Conservation (phyloP, 2,329 filamentous ascomycete species). For the Plectosphaerella cucumerina region DNA sequence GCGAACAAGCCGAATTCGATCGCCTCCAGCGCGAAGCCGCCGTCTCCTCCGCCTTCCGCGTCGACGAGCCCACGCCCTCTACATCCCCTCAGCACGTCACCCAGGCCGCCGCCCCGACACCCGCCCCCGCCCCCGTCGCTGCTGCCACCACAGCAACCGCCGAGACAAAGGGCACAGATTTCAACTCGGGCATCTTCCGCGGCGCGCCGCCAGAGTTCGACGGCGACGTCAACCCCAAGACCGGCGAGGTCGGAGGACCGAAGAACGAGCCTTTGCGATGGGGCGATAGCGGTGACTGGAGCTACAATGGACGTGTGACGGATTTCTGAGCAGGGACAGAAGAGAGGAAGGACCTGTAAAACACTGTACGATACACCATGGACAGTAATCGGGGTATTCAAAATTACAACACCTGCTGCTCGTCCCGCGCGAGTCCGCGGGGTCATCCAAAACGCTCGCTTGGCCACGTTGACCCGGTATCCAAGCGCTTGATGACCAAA, state of each 20-base stretch:
- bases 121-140: slow-evolving; percentile 17
- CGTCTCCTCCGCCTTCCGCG: slow-evolving; percentile 37
- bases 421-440: neutral
- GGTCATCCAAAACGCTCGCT: too few species aligned
- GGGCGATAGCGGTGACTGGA: slow-evolving; percentile 76
- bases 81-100: slow-evolving; percentile 15
- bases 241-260: slow-evolving; percentile 90
- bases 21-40: slow-evolving; percentile 66
- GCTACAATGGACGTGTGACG: slow-evolving; percentile 90
- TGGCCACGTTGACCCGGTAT: neutral
- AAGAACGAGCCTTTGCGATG: slow-evolving; percentile 95
- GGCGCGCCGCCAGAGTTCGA: slow-evolving; percentile 89
- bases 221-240: slow-evolving; percentile 87
- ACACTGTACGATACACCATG: neutral
- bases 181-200: slow-evolving; percentile 63
- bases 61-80: slow-evolving; percentile 17
- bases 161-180: neutral
- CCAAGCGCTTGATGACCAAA: neutral
- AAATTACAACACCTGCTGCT: neutral
- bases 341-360: neutral
- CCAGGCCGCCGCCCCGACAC: slow-evolving; percentile 15
- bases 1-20: slow-evolving; percentile 89
- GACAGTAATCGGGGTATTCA: neutral
- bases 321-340: slow-evolving; percentile 58
- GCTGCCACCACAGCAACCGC: slow-evolving; percentile 10